Evolutionary conservation across 306 rosid genomes (phyloP), one percentile per base, ranked within the genome.

Genomic region (Cajanus cajan): DNA sequence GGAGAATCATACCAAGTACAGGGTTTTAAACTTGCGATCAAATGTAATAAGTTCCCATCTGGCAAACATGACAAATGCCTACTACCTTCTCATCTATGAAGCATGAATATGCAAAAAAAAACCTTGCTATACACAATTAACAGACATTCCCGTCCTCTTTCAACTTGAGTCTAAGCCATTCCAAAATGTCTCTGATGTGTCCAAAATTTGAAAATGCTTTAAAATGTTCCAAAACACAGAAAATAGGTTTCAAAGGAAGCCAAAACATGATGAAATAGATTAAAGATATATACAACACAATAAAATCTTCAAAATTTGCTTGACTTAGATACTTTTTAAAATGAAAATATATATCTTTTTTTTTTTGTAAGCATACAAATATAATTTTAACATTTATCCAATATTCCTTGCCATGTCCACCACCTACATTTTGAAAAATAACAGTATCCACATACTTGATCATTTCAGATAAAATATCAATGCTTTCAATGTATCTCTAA

Each of bases 101-200:
- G 22, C 54, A 52, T 16, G 22, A 51, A 81, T 12, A 22, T 31
- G 40, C 61, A 80, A 80, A 71, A 80, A 80, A 71, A 80, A 73
- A 55, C 15, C 55, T 51, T 59, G 24, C 41, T 63, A 54, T 51
- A n/a, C n/a, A n/a, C n/a, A n/a, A n/a, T n/a, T n/a, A n/a, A n/a
- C n/a, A n/a, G n/a, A n/a, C n/a, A n/a, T 41, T 36, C 15, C 66
- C 4, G 31, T 69, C 39, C 9, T 44, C 41, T 55, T 67, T 57
- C 61, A 74, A 28, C 57, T 25, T 2, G 31, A 16, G 48, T 37
- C 48, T 76, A 33, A 2, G 34, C 54, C 64, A 59, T 70, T 79
- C 61, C 65, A 61, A 71, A 68, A 79, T 47, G 45, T 79, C 55
- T 37, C 55, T 19, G 44, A 69, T 19, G 77, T 8, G 16, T 62